Evolutionary conservation across 148 eudicot species (phyloP).

Genomic region (Arbutus unedo): DNA sequence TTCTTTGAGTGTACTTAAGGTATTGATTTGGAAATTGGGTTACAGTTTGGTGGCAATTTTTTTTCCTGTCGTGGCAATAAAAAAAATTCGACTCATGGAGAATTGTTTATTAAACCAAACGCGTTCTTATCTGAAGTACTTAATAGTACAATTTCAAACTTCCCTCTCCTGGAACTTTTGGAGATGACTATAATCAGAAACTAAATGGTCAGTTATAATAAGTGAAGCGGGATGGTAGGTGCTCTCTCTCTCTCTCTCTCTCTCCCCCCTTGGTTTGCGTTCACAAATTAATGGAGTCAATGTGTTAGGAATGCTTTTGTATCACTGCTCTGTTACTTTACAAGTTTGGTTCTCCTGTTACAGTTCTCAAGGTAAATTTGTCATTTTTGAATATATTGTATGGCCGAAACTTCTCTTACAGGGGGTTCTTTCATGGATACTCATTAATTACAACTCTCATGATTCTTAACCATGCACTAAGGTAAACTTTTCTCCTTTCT

Average conservation of each 20-base stretch:
- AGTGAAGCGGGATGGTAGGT: neutral
- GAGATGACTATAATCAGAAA: neutral
- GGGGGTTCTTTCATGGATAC: constrained; percentile 98
- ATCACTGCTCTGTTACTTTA: neutral
- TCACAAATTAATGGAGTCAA: neutral
- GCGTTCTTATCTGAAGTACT: neutral
- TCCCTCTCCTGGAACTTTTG: neutral
- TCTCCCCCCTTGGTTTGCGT: neutral
- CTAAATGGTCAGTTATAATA: neutral
- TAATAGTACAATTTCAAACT: neutral
- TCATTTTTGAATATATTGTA: neutral
- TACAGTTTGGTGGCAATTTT: neutral
- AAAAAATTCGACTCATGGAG: neutral
- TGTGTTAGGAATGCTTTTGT: neutral
- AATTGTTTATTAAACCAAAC: neutral
- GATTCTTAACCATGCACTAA: constrained; percentile 94
- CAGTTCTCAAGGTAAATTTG: neutral
- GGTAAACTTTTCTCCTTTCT: constrained; percentile 36
- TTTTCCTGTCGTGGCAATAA: neutral
- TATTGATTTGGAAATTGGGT: neutral
- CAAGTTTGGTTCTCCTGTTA: neutral
- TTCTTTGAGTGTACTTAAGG: neutral
- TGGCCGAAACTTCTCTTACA: constrained; percentile 28
- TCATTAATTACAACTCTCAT: constrained; percentile 78
- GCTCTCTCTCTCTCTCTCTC: neutral